Percentiles rank a stretch among this genome's conserved stretches.
Evolutionary conservation across 2,329 filamentous ascomycete species (phyloP).

Genomic region (Paecilomyces formosus): DNA sequence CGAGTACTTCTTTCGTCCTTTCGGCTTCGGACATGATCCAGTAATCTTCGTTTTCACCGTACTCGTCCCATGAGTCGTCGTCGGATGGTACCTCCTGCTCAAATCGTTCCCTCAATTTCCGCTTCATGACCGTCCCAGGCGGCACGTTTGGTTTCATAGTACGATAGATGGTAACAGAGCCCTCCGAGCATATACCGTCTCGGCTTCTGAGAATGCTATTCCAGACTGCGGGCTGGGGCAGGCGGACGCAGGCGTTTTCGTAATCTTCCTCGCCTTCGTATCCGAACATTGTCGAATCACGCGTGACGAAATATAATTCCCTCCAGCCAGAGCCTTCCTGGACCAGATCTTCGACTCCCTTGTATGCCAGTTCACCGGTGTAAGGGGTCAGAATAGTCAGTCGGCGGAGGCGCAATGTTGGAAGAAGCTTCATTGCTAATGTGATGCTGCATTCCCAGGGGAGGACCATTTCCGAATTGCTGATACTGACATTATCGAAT

Average conservation of each 20-base stretch:
- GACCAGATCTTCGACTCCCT: neutral
- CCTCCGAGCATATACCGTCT: neutral
- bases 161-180: neutral
- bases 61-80: neutral
- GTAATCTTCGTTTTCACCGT: neutral
- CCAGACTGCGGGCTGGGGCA: neutral
- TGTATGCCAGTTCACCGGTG: neutral
- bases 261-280: neutral
- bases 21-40: neutral
- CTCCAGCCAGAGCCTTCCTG: neutral
- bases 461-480: neutral
- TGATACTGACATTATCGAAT: neutral
- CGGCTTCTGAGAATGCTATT: neutral
- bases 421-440: neutral
- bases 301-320: neutral
- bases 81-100: neutral
- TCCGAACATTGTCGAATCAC: neutral
- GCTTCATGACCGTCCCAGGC: neutral
- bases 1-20: neutral
- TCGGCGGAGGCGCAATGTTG: neutral
- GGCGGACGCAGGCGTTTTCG: neutral
- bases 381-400: neutral
- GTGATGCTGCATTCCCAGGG: neutral
- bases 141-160: neutral
- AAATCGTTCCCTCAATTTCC: neutral